These are phyloP conservation scores for Colletotrichum tabaci DNA, from an alignment of 2,329 filamentous ascomycete genomes.

Conservation along the genomic window DNA sequence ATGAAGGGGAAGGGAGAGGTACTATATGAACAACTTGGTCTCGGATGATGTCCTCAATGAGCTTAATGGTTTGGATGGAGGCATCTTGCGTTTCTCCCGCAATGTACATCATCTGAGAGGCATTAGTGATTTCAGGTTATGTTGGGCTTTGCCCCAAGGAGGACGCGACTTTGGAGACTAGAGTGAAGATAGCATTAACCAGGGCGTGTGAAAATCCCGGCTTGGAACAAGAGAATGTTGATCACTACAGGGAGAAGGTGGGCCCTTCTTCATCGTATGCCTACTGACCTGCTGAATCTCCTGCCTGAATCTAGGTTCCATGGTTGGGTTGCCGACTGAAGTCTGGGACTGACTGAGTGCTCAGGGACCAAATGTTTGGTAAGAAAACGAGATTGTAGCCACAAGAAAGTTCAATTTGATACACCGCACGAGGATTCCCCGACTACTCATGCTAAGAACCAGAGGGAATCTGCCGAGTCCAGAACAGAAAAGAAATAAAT, in stretches of 20 bases:
- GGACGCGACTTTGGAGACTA: not conserved
- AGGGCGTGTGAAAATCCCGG: no score
- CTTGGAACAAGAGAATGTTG: no score
- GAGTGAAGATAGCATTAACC: not conserved
- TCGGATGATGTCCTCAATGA: conserved; percentile 45
- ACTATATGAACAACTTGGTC: conserved; percentile 44
- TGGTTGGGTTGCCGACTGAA: not conserved
- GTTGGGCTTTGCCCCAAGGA: not conserved
- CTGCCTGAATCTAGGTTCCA: conserved; percentile 30
- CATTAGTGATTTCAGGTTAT: not conserved
- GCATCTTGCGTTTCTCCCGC: conserved; percentile 43
- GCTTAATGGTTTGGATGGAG: conserved; percentile 40
- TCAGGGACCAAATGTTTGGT: not conserved
- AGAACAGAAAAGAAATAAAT: not conserved
- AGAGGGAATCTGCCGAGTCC: not conserved
- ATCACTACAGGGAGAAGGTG: not conserved
- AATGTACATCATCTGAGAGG: conserved; percentile 45
- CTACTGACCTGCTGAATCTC: conserved; percentile 37
- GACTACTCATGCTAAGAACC: not conserved
- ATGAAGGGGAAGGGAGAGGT: not conserved
- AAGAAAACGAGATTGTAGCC: not conserved
- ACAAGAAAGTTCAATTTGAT: not conserved
- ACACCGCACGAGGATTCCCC: not conserved
- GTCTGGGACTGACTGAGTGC: no score
- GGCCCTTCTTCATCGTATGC: not conserved